Percentiles rank a stretch among this genome's conserved stretches.
These are phyloP conservation scores for Aureobasidium uvarum DNA, from an alignment of 2,329 filamentous ascomycete genomes.

Conservation along the genomic window DNA sequence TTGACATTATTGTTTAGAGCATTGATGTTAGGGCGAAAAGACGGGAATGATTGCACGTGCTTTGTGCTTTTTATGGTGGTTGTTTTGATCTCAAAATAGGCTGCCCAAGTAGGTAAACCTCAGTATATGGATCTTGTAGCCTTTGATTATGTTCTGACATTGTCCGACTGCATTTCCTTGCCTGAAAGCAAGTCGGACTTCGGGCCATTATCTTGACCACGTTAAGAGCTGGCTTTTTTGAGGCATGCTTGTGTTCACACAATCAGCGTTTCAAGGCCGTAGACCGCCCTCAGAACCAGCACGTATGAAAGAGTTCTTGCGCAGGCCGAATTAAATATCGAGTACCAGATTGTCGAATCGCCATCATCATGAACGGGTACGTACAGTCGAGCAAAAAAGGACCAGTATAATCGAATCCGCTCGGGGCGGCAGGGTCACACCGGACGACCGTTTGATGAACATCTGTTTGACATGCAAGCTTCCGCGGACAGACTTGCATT, in stretches of 20 bases:
- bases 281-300: background rate
- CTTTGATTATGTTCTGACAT: background rate
- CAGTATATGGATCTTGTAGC: background rate
- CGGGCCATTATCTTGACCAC: background rate
- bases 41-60: constrained; percentile 1
- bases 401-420: background rate
- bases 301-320: background rate
- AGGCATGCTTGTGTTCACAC: background rate
- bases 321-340: background rate
- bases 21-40: constrained; percentile 8
- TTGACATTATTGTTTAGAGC: background rate
- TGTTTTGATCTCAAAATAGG: background rate
- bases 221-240: background rate
- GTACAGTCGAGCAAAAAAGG: background rate
- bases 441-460: background rate
- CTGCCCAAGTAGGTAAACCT: background rate
- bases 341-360: background rate
- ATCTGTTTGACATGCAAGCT: constrained; percentile 15
- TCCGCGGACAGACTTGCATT: background rate
- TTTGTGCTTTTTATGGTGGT: background rate
- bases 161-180: background rate
- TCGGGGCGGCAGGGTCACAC: constrained; percentile 4
- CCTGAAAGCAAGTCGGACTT: background rate
- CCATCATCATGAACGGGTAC: too few relatives aligned
- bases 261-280: background rate